phyloP scores from a whole-genome alignment of 495 filamentous ascomycete genomes.

The Aspergillus wentii region DNA sequence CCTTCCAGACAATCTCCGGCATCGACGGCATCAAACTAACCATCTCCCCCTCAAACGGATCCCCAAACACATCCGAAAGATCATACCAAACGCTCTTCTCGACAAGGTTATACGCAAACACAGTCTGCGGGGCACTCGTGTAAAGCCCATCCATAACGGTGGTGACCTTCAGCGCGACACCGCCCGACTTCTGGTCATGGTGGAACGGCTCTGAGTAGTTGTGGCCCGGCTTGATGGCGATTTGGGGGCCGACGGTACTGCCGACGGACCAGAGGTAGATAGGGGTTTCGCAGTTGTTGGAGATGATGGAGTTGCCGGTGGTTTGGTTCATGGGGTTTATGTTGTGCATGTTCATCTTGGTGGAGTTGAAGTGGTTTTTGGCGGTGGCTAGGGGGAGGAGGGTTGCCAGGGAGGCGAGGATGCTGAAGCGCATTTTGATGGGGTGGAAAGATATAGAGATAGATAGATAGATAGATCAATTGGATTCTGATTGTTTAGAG shows the following conservation, averaged over 20 bases:
- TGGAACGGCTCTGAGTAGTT: conserved; percentile 38
- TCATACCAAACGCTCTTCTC: conserved; percentile 50
- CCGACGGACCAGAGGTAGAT: conserved; percentile 56
- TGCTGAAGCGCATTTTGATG: conserved; percentile 10
- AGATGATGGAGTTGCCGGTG: conserved; percentile 36
- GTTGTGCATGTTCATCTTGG: too few species aligned
- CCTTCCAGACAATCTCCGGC: conserved; percentile 40
- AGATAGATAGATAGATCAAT: too few species aligned
- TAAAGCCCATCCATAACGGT: conserved; percentile 42
- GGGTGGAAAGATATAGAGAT: too few species aligned
- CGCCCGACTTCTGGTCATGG: conserved; percentile 42
- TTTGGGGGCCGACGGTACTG: conserved; percentile 22
- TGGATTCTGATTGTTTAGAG: too few species aligned
- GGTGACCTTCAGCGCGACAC: conserved; percentile 53
- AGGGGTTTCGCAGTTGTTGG: conserved; percentile 42
- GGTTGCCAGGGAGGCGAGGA: conserved; percentile 6
- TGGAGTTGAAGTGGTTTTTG: background rate
- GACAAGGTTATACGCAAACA: conserved; percentile 52
- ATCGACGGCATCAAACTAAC: conserved; percentile 34
- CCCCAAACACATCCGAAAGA: conserved; percentile 52
- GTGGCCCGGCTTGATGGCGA: conserved; percentile 14
- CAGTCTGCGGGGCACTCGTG: conserved; percentile 41
- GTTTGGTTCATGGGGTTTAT: conserved; percentile 4
- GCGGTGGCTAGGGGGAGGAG: conserved; percentile 1
- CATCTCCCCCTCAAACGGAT: conserved; percentile 45